Conservation (phyloP, 2,329 filamentous ascomycete species). For the Fusarium lyarnte region DNA sequence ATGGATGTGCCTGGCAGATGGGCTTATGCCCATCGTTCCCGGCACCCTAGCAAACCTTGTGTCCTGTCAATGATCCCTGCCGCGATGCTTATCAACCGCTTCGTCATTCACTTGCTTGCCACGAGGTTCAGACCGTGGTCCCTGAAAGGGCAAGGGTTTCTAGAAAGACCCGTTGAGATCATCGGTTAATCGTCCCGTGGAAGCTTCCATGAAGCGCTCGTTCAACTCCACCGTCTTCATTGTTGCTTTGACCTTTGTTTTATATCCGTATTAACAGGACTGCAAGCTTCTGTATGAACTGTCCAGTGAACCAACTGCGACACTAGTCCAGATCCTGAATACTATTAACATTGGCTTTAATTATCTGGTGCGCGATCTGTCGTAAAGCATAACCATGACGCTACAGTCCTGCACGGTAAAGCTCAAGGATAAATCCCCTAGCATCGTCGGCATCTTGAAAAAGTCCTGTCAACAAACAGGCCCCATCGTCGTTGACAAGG, state of each 20-base stretch:
- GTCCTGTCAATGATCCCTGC: constrained; percentile 23
- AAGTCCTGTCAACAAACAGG: background rate
- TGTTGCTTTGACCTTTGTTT: background rate
- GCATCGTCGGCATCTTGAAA: background rate
- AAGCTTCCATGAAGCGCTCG: constrained; percentile 17
- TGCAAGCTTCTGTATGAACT: background rate
- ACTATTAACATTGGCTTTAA: background rate
- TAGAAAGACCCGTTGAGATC: constrained; percentile 14
- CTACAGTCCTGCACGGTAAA: background rate
- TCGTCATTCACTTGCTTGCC: constrained; percentile 31
- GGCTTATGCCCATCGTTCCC: constrained; percentile 21
- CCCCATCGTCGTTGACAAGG: background rate
- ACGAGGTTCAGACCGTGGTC: constrained; percentile 8
- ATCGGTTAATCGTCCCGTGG: constrained; percentile 24
- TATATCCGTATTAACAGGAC: background rate
- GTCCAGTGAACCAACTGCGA: background rate
- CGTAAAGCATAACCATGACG: background rate
- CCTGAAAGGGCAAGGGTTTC: constrained; percentile 12
- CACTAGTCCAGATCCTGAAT: background rate
- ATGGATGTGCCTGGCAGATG: constrained; percentile 15
- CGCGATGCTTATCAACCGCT: constrained; percentile 32
- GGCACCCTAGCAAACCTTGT: constrained; percentile 24
- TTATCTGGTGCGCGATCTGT: background rate
- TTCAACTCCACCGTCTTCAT: background rate
- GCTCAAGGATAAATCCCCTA: constrained; percentile 10